These are phyloP conservation scores for Stromatinia cepivora DNA, from an alignment of 2,329 filamentous ascomycete species.

Conservation along the genomic window DNA sequence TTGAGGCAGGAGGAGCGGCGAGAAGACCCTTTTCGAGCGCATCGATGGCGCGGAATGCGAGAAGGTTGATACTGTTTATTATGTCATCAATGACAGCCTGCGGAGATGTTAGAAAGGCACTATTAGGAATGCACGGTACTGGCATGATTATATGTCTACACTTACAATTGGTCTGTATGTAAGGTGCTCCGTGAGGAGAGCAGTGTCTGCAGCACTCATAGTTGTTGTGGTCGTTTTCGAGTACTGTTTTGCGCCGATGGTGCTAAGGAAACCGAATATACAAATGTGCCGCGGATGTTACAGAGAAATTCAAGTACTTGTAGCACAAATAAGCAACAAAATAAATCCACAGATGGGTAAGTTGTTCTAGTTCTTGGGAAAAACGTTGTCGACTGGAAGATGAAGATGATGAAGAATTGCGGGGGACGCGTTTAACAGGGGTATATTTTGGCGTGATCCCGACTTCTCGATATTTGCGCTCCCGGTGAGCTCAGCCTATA, in stretches of 20 bases:
- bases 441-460: slow-evolving; percentile 7
- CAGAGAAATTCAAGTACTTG: background rate
- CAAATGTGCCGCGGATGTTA: no score
- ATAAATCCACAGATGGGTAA: background rate
- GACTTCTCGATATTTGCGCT: background rate
- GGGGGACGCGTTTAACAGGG: slow-evolving; percentile 20
- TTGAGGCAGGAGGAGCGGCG: slow-evolving; percentile 67
- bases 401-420: slow-evolving; percentile 18
- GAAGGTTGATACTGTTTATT: slow-evolving; percentile 93
- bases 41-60: slow-evolving; percentile 86
- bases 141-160: slow-evolving; percentile 27
- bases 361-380: background rate
- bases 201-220: slow-evolving; percentile 46
- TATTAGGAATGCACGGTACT: background rate
- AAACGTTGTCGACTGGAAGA: background rate
- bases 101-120: slow-evolving; percentile 24
- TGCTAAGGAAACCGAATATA: background rate
- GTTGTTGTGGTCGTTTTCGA: background rate
- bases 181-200: slow-evolving; percentile 91
- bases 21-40: slow-evolving; percentile 83
- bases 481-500: background rate
- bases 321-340: background rate
- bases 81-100: slow-evolving; percentile 96
- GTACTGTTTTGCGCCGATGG: background rate
- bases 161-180: slow-evolving; percentile 88